phyloP scores from a whole-genome alignment of 345 rosid genomes.

The Brassica juncea region DNA sequence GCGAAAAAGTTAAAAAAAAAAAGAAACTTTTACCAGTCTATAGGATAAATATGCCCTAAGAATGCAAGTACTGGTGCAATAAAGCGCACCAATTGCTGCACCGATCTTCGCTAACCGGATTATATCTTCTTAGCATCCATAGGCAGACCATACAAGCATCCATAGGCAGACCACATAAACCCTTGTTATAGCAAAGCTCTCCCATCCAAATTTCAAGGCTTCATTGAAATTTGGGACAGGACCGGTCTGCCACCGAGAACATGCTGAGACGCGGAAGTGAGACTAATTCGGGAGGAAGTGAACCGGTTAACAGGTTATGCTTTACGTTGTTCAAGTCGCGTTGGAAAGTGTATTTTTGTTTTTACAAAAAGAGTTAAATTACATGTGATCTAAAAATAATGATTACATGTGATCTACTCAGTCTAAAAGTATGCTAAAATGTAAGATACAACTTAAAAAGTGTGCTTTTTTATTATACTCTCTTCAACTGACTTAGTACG shows the following conservation, averaged over 20 bases:
- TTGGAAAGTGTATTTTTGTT: too few species aligned
- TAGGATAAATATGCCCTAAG: not conserved
- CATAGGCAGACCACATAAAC: conserved; percentile 48
- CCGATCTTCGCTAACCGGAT: conserved; percentile 44
- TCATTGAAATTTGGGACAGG: conserved; percentile 39
- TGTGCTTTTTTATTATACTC: too few species aligned
- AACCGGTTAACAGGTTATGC: too few species aligned
- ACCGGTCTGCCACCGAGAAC: conserved; percentile 58
- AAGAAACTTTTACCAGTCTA: too few species aligned
- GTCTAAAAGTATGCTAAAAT: too few species aligned
- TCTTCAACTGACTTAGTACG: too few species aligned
- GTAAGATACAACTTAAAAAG: too few species aligned
- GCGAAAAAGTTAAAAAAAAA: too few species aligned
- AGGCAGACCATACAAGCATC: not conserved
- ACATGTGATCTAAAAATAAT: too few species aligned
- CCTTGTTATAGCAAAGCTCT: conserved; percentile 49
- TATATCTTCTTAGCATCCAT: not conserved
- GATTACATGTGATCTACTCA: too few species aligned
- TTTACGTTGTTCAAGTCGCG: too few species aligned
- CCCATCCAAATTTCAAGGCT: not conserved
- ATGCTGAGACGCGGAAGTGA: conserved; percentile 45
- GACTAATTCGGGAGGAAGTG: conserved; percentile 50
- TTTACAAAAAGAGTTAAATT: too few species aligned
- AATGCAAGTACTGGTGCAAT: conserved; percentile 17
- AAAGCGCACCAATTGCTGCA: conserved; percentile 55